A percentile compares a stretch with the other conserved stretches of the same genome.
Evolutionary conservation across 208 protist species (phyloP).

Genomic region (Crithidia thermophila): DNA sequence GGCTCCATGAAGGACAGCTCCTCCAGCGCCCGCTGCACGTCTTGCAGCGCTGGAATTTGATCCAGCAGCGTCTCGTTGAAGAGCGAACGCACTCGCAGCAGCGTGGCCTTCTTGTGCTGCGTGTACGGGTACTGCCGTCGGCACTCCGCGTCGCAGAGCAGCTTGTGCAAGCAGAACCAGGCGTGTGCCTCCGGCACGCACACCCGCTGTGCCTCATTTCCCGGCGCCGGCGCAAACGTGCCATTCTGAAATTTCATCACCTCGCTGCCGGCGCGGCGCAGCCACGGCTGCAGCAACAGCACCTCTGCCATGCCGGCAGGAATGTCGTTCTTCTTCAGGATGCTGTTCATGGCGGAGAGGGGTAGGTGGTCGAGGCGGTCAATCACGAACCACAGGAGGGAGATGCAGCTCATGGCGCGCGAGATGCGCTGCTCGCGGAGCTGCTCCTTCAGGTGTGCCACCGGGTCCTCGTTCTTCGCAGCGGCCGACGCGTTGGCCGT

Average conservation of each 20-base stretch:
- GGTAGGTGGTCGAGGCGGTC: conserved; percentile 78
- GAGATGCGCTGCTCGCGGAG: conserved; percentile 46
- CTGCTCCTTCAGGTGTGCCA: conserved; percentile 44
- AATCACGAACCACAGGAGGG: conserved; percentile 90
- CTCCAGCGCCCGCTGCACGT: conserved; percentile 87
- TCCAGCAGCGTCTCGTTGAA: conserved; percentile 90
- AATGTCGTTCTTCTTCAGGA: conserved; percentile 89
- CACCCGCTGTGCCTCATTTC: conserved; percentile 71
- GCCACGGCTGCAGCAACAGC: conserved; percentile 81
- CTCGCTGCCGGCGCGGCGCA: conserved; percentile 47
- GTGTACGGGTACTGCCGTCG: conserved; percentile 83
- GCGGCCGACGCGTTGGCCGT: background rate
- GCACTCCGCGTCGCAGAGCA: conserved; percentile 85
- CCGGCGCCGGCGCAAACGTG: conserved; percentile 49
- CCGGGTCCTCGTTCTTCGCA: conserved; percentile 8
- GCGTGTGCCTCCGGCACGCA: conserved; percentile 87
- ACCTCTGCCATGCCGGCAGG: conserved; percentile 77
- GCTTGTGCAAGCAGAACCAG: conserved; percentile 91
- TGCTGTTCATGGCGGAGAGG: conserved; percentile 69
- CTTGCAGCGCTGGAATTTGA: conserved; percentile 87
- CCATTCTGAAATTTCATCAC: conserved; percentile 76
- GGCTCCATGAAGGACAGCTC: conserved; percentile 91
- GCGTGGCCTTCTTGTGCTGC: conserved; percentile 77
- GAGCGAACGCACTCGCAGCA: conserved; percentile 72
- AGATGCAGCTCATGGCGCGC: conserved; percentile 79